Base-by-base conservation (phyloP, 1,284 basidiomycete species). In the Ustilago xerochloae region DNA sequence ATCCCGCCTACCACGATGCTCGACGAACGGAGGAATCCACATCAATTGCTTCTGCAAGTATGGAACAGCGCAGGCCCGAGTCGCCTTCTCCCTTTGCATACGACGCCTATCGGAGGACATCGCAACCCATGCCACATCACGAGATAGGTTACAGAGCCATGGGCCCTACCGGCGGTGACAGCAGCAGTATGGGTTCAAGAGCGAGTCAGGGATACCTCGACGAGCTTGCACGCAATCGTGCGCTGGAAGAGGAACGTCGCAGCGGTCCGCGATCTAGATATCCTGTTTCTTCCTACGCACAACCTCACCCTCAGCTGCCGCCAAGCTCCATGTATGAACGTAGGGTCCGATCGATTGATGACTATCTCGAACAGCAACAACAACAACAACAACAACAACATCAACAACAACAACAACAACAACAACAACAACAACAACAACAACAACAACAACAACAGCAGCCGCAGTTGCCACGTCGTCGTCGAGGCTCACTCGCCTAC, bases 41-140 rank as follows among this genome's bases (percentile, higher is more conserved):
- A 6, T 28, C 24, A 1, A 15, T 3, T n/a, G 22, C 9, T 16
- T 45, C 45, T 10, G 18, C 32, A 4, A 15, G 26, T 7, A 10
- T 22, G 8, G 13, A 32, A 5, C 12, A 41, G 18, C 51, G 45
- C 6, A 51, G 66, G 3, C 35, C 47, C 26, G 57, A 60, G 18
- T 73, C 70, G 13, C 70, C 70, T 29, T 73, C 70, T 6, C 70
- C 70, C 0, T 73, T 73, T 20, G 70, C 70, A 1, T 73, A 60
- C 32, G 70, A 73, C 41, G 61, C 70, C 2, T 32, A 51, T 13
- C 64, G 64, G 2, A 51, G 50, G 13, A 12, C 54, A 6, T 63
- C 70, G 1, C 56, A 61, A n/a, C 47, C 59, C 4, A 24, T 33
- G 15, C 54, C 15, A 36, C 36, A 26, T 6, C 24, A n/a, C 28